These are phyloP conservation scores for Collybiopsis confluens DNA, from an alignment of 768 basidiomycete genomes.

Conservation along the genomic window DNA sequence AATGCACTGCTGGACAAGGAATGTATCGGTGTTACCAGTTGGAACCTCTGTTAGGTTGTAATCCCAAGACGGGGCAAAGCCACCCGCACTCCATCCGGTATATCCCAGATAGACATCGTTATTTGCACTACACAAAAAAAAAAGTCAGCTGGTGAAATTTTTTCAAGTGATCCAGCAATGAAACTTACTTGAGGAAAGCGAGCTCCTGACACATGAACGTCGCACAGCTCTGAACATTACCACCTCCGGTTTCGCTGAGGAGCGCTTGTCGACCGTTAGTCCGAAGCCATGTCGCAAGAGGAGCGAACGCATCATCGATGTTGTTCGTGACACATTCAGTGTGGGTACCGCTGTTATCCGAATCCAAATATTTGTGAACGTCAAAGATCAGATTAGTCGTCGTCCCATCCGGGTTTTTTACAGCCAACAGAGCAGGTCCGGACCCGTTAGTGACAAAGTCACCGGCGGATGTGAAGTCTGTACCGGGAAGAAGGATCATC, in stretches of 20 bases:
- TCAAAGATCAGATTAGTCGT: conserved; percentile 48
- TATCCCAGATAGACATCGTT: too few species aligned
- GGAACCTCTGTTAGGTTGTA: too few species aligned
- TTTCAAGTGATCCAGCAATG: too few species aligned
- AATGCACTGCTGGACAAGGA: too few species aligned
- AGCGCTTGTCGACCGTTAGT: conserved; percentile 31
- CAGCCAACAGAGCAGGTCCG: conserved; percentile 36
- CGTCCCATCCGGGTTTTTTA: conserved; percentile 39
- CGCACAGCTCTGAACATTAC: too few species aligned
- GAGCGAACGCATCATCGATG: conserved; percentile 40
- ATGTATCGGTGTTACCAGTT: too few species aligned
- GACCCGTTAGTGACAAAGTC: conserved; percentile 40
- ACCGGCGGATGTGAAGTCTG: conserved; percentile 25
- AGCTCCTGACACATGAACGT: too few species aligned
- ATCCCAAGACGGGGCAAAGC: too few species aligned
- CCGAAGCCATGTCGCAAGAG: conserved; percentile 36
- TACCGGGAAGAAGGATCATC: conserved; percentile 50
- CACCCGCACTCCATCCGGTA: too few species aligned
- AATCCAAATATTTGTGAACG: conserved; percentile 61
- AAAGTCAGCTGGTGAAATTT: too few species aligned
- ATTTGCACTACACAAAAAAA: too few species aligned
- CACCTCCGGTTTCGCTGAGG: conserved; percentile 50
- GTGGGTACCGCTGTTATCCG: conserved; percentile 41
- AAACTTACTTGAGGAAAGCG: too few species aligned
- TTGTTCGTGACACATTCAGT: conserved; percentile 33